Conservation (phyloP, 176 grass and related monocot species). For the Oryza meyeriana region DNA sequence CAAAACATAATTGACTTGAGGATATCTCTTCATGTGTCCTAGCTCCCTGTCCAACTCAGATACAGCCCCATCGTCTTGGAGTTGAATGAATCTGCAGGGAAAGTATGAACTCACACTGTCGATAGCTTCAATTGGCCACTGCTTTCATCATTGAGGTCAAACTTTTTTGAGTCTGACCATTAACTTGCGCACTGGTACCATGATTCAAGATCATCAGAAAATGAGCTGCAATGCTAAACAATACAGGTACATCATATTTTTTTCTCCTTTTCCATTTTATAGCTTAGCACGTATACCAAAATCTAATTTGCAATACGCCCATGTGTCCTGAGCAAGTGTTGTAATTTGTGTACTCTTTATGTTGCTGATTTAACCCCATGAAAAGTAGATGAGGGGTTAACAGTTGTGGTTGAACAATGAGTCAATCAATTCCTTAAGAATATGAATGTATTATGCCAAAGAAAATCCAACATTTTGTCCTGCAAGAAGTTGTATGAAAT, state of each 20-base stretch:
- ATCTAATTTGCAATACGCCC: not conserved
- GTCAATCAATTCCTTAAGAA: conserved; percentile 10
- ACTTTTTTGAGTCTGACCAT: not conserved
- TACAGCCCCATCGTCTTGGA: not conserved
- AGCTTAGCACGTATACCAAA: not conserved
- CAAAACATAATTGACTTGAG: conserved; percentile 35
- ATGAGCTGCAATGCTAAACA: not conserved
- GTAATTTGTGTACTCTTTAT: conserved; percentile 1
- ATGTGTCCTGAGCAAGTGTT: conserved; percentile 11
- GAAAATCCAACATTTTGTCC: not conserved
- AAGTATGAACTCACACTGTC: not conserved
- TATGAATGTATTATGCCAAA: conserved; percentile 15
- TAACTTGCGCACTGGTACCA: not conserved
- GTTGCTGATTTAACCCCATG: conserved; percentile 13
- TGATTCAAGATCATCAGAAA: conserved; percentile 22
- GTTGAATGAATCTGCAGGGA: conserved; percentile 6
- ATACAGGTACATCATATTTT: conserved; percentile 14
- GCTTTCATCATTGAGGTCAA: not conserved
- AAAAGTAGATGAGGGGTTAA: not conserved
- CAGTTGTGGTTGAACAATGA: not conserved
- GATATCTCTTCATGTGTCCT: conserved; percentile 8
- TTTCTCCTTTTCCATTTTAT: not conserved
- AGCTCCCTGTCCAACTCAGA: not conserved
- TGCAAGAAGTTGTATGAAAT: conserved; percentile 11
- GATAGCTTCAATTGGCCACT: not conserved